Evolutionary conservation across 2,329 filamentous ascomycete species (phyloP).

Genomic region (Aspergillus oerlinghausenensis): DNA sequence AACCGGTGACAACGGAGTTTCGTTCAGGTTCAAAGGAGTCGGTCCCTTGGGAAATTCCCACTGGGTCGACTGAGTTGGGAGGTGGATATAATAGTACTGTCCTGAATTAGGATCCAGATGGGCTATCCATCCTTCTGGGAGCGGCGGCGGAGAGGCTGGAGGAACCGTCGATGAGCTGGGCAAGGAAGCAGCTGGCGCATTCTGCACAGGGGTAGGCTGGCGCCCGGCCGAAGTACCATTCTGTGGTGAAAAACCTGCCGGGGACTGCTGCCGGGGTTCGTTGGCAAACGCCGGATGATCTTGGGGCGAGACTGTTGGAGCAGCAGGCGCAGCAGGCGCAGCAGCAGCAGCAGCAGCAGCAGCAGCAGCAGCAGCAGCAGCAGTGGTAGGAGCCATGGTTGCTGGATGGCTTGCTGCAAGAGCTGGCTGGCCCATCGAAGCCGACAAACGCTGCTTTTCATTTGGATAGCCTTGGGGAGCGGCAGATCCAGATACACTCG

Average conservation of each 20-base stretch:
- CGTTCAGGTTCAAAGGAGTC: slow-evolving; percentile 79
- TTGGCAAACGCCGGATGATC: slow-evolving; percentile 90
- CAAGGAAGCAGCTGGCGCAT: slow-evolving; percentile 24
- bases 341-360: slow-evolving; percentile 16
- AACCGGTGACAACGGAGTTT: slow-evolving; percentile 76
- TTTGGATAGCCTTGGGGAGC: slow-evolving; percentile 61
- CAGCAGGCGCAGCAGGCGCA: slow-evolving; percentile 20
- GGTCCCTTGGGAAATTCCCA: slow-evolving; percentile 99
- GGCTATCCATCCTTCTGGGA: slow-evolving; percentile 97
- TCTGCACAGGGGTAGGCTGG: slow-evolving; percentile 13
- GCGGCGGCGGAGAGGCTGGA: slow-evolving; percentile 79
- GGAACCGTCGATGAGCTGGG: slow-evolving; percentile 46
- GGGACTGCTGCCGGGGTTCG: slow-evolving; percentile 55
- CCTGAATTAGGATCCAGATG: slow-evolving; percentile 93
- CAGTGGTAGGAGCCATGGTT: slow-evolving; percentile 17
- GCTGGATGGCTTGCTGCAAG: slow-evolving; percentile 24
- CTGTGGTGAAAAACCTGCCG: slow-evolving; percentile 36
- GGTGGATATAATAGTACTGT: slow-evolving; percentile 98
- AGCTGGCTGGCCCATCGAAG: slow-evolving; percentile 12
- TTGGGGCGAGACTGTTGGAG: slow-evolving; percentile 35
- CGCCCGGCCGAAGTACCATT: slow-evolving; percentile 27
- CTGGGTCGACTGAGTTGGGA: slow-evolving; percentile 90
- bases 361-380: slow-evolving; percentile 14
- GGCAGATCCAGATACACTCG: slow-evolving; percentile 58
- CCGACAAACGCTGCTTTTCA: slow-evolving; percentile 64